Percentiles rank a stretch among this genome's conserved stretches.
phyloP scores from a whole-genome alignment of 2,329 filamentous ascomycete genomes.

The Waltergamsia citrina region DNA sequence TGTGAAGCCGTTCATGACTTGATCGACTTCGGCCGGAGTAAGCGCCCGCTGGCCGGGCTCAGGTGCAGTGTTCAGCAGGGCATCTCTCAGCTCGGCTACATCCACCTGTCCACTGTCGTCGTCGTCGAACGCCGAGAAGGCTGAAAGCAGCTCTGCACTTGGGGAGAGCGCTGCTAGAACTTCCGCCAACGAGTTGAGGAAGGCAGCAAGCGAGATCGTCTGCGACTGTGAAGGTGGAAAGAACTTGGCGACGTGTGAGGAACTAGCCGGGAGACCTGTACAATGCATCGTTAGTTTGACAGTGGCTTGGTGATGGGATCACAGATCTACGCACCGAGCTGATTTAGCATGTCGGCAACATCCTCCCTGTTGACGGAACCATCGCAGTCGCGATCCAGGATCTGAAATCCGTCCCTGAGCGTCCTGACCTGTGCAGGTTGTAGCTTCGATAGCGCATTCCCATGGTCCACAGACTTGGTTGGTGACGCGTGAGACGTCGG shows the following conservation, averaged over 20 bases:
- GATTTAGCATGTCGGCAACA: constrained; percentile 77
- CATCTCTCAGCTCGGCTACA: constrained; percentile 70
- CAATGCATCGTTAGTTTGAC: background rate
- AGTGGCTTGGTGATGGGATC: background rate
- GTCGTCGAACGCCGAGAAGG: constrained; percentile 91
- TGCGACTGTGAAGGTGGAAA: constrained; percentile 66
- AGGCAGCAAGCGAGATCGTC: constrained; percentile 75
- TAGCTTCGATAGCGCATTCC: constrained; percentile 58
- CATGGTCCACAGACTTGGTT: constrained; percentile 27
- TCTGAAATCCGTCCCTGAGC: constrained; percentile 86
- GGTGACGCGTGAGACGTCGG: constrained; percentile 19
- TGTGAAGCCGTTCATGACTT: constrained; percentile 79
- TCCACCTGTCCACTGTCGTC: constrained; percentile 93
- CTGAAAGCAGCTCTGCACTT: constrained; percentile 71
- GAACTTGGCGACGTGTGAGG: constrained; percentile 66
- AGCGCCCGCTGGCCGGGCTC: constrained; percentile 60
- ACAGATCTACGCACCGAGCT: constrained; percentile 51
- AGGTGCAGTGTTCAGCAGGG: constrained; percentile 71
- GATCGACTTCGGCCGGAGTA: constrained; percentile 69
- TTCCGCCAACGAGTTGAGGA: constrained; percentile 72
- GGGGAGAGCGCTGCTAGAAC: constrained; percentile 68
- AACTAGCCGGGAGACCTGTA: constrained; percentile 64
- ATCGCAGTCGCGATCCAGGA: constrained; percentile 82
- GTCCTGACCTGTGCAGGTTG: constrained; percentile 77
- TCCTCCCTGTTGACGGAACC: constrained; percentile 75